These are phyloP conservation scores for Mycena leptocephala DNA, from an alignment of 768 basidiomycete genomes.

Conservation along the genomic window DNA sequence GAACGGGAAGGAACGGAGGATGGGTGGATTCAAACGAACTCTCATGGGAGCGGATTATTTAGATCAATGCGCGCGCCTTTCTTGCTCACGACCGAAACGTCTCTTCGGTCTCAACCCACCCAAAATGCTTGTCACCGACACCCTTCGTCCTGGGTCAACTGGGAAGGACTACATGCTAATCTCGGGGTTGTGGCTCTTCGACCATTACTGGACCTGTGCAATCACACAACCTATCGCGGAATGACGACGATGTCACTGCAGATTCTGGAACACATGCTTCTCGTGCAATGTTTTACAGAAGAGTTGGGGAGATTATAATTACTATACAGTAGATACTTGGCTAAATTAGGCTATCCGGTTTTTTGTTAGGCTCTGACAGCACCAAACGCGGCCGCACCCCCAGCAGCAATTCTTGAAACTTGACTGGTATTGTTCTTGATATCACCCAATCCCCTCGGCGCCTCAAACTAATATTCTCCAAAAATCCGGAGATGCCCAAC, in stretches of 20 bases:
- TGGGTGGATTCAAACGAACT: background rate
- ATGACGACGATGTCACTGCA: no score
- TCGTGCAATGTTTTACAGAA: background rate
- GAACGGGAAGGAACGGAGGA: background rate
- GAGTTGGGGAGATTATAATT: slow-evolving; percentile 1
- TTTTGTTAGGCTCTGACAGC: background rate
- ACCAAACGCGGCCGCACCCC: slow-evolving; percentile 43
- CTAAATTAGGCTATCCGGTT: background rate
- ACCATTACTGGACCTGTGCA: background rate
- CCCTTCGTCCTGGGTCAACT: no score
- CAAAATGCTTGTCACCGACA: background rate
- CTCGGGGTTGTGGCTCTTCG: background rate
- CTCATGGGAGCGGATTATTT: background rate
- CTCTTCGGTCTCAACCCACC: no score
- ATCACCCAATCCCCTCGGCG: slow-evolving; percentile 7
- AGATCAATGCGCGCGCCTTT: background rate
- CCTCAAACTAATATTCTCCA: slow-evolving; percentile 12
- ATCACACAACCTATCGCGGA: no score
- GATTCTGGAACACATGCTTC: no score
- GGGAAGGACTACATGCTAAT: background rate
- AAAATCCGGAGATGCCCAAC: slow-evolving; percentile 41
- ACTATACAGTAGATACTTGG: background rate
- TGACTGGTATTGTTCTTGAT: slow-evolving; percentile 41
- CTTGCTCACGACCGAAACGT: no score
- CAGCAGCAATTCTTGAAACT: slow-evolving; percentile 44